A percentile compares a stretch with the other conserved stretches of the same genome.
Evolutionary conservation across 352 stramenopile genomes (phyloP).

Genomic region (Phytophthora podocarpi): DNA sequence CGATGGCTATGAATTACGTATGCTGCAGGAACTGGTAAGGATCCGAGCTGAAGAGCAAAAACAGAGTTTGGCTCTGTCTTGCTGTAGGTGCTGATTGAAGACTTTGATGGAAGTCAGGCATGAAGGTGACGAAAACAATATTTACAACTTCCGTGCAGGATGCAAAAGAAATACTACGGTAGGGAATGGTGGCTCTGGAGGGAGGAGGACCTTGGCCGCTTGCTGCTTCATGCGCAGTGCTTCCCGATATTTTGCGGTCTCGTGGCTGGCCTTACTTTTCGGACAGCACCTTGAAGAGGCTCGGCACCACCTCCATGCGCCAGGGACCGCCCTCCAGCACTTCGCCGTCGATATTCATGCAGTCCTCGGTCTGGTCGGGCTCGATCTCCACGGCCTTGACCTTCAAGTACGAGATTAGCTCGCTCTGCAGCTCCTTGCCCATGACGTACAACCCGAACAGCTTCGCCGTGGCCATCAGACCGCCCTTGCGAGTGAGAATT

Average conservation of each 20-base stretch:
- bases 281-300: slow-evolving; percentile 85
- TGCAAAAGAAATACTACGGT: slow-evolving; percentile 17
- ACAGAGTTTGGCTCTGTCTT: no score
- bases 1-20: no score
- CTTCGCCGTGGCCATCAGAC: slow-evolving; percentile 46
- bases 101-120: no score
- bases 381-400: slow-evolving; percentile 78
- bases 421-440: slow-evolving; percentile 74
- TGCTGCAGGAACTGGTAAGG: no score
- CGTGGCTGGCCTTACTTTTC: slow-evolving; percentile 60
- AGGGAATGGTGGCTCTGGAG: neutral
- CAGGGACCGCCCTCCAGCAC: slow-evolving; percentile 68
- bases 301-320: slow-evolving; percentile 87
- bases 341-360: slow-evolving; percentile 88
- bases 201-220: neutral
- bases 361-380: slow-evolving; percentile 60
- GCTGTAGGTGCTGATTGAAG: no score
- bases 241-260: slow-evolving; percentile 3
- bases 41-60: no score
- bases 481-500: slow-evolving; percentile 76
- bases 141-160: slow-evolving; percentile 36
- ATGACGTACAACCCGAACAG: slow-evolving; percentile 71
- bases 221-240: slow-evolving; percentile 29
- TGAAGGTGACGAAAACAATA: slow-evolving; percentile 23
- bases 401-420: slow-evolving; percentile 78